Evolutionary conservation across 148 eudicot species (phyloP), one percentile per base, ranked within the genome.

Genomic region (Heliamphora exappendiculata): DNA sequence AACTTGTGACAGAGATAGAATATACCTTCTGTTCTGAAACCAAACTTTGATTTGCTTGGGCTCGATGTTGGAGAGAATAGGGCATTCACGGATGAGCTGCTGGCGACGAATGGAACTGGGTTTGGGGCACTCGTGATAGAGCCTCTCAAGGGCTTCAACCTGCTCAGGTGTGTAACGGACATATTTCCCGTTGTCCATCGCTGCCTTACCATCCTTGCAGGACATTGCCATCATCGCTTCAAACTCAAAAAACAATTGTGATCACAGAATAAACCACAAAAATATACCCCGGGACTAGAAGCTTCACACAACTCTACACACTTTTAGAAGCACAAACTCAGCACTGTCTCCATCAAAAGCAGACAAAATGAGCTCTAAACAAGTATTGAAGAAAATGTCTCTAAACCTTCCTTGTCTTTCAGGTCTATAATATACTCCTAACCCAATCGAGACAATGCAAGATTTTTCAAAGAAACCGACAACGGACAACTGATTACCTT

Each of bases 41-140:
- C 98, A 93, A 65, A 93, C 98, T 89, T 93, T 93, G 91, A 93
- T 93, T 78, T 93, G 98, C 70, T 88, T 93, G 45, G 98, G 97
- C 82, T 91, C 98, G 54, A 93, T 93, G 72, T 90, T 80, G 47
- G 98, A 93, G 34, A 93, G 88, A 68, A 93, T 91, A 8, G 98
- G 97, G 78, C 94, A 89, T 64, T 93, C 98, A 3, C 98, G 86
- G 59, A 93, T 91, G n/a, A 93, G 91, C 86, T 93, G 98, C 70
- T 93, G 98, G 4, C 98, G 89, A 47, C 98, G 97, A 76, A 90
- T 84, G 28, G 98, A 93, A 63, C 92, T 93, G 64, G 98, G 98
- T 77, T 93, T 93, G 20, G 98, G 98, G 79, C 98, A 93, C 14
- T 93, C 98, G 74, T 89, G 94, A 85, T 93, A 93, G 28, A 93